Evolutionary conservation across 106 monocot genomes (phyloP), one percentile per base, ranked within the genome.

Genomic region (Vanilla planifolia): DNA sequence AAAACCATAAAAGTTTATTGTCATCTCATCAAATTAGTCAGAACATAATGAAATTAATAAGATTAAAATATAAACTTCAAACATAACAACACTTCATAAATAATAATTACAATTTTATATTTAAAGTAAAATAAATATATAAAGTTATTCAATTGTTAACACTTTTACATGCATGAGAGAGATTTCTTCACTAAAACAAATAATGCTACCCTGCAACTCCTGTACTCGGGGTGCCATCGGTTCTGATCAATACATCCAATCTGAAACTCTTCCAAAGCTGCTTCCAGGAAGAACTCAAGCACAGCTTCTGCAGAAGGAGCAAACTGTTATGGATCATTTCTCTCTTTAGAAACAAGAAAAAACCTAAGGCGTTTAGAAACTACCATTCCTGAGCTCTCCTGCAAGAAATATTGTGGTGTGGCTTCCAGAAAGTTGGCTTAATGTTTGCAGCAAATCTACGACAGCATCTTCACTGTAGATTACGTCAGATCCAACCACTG

Each of bases 401-500:
- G 96, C 59, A 5, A 98, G 73, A 21, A 98, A 77, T 45, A 91
- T 80, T 43, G 96, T 98, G 24, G 96, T 91, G 50, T 77, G 68
- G 21, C 19, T 42, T 44, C 79, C 79, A 33, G 67, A 80, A 33
- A 98, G 84, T 33, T 75, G 73, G 4, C 56, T 79, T 36, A 98
- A 47, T 24, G 96, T 98, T 26, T 51, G 52, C 14, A 91, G 35
- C 36, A 98, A 72, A 73, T 91, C 88, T 26, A 40, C 36, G 7
- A 85, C 91, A 33, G 91, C 84, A 44, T 22, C 74, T 67, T 98
- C 96, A 45, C 84, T 88, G 67, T 98, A 98, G 25, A 98, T 79
- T 17, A 98, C 87, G 73, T 91, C 96, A 10, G 91, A 98, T 14
- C 91, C 96, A 40, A 98, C 60, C 17, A 98, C 96, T 91, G 57